Evolutionary conservation across 1,284 basidiomycete genomes (phyloP).

Genomic region (Caloboletus inedulis): DNA sequence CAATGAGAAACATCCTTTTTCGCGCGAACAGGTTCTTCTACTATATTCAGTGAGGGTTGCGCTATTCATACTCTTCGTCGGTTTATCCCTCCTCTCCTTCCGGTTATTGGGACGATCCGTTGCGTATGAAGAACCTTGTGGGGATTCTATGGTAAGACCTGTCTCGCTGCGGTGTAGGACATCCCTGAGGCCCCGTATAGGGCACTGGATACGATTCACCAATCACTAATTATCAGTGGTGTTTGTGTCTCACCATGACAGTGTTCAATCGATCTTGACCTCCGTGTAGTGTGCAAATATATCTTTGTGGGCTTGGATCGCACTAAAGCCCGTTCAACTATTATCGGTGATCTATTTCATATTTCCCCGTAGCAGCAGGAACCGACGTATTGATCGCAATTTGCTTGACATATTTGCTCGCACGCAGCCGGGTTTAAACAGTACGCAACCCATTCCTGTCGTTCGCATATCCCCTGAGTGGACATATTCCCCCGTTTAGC

Average conservation of each 20-base stretch:
- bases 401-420: no score
- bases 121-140: slow-evolving; percentile 11
- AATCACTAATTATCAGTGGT: slow-evolving; percentile 2
- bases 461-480: no score
- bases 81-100: not conserved
- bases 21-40: slow-evolving; percentile 15
- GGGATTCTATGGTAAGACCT: slow-evolving; percentile 7
- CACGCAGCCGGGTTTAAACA: no score
- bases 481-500: no score
- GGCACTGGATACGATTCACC: slow-evolving; percentile 8
- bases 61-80: not conserved
- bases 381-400: no score
- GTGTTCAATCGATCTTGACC: not conserved
- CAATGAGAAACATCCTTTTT: no score
- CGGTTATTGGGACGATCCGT: slow-evolving; percentile 15
- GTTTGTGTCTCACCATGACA: slow-evolving; percentile 1
- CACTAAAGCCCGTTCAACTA: not conserved
- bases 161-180: not conserved
- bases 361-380: no score
- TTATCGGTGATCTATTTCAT: no score
- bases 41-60: slow-evolving; percentile 8
- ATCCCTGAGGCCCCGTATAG: not conserved
- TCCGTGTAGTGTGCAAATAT: slow-evolving; percentile 13
- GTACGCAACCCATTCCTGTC: no score
- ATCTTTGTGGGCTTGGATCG: slow-evolving; percentile 8